phyloP scores from a whole-genome alignment of 192 early-diverging fungal genomes.

The Coemansia sp. region DNA sequence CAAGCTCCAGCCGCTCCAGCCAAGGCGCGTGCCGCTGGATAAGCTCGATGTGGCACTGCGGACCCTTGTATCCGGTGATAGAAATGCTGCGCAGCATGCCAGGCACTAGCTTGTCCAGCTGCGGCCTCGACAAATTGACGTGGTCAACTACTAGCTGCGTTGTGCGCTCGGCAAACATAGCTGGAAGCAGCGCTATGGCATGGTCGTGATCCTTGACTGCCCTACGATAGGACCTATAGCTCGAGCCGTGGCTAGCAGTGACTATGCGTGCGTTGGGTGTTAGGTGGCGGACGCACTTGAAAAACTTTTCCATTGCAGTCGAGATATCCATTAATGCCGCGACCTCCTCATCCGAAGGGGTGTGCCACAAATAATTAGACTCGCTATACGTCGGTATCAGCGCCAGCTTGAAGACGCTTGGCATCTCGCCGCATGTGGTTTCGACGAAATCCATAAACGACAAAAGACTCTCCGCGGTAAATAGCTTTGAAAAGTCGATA shows the following conservation, averaged over 20 bases:
- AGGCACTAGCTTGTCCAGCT: conserved; percentile 3
- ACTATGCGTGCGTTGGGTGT: conserved; percentile 12
- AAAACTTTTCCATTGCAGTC: conserved; percentile 1
- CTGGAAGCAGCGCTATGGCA: conserved; percentile 11
- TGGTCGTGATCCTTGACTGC: neutral
- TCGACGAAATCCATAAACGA: neutral
- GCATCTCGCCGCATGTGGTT: neutral
- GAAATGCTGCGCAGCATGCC: conserved; percentile 29
- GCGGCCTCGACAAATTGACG: conserved; percentile 1
- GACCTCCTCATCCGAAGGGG: neutral
- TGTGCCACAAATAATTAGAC: neutral
- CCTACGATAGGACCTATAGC: neutral
- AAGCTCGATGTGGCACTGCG: conserved; percentile 25
- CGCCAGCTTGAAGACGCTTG: neutral
- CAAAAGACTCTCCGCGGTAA: neutral
- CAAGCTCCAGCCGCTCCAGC: conserved; percentile 23
- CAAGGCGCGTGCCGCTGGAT: conserved; percentile 23
- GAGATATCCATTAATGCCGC: neutral
- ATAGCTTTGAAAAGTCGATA: conserved; percentile 8
- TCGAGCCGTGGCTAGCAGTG: neutral
- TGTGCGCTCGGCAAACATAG: conserved; percentile 1
- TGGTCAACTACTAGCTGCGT: conserved; percentile 14
- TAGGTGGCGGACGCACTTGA: conserved; percentile 2
- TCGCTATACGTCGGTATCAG: neutral
- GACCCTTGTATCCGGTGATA: conserved; percentile 18